Percentiles rank a stretch among this genome's conserved stretches.
Evolutionary conservation across 148 eudicot species (phyloP).

Genomic region (Hydrangea macrophylla): DNA sequence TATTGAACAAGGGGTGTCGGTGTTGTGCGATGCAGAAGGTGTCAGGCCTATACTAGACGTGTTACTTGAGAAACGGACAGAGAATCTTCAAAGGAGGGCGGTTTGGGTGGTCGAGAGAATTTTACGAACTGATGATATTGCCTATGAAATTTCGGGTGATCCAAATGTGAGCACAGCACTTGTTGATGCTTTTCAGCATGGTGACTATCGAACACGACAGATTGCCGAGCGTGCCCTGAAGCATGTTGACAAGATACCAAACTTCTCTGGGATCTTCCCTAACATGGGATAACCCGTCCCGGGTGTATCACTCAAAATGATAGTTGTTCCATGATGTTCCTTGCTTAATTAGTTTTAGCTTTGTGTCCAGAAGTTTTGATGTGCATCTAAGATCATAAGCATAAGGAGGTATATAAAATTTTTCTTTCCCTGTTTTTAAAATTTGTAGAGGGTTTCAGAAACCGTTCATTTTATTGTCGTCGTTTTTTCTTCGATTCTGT

Average conservation of each 20-base stretch:
- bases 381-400: conserved; percentile 10
- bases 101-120: conserved; percentile 92
- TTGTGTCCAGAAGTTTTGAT: neutral
- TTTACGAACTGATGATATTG: conserved; percentile 61
- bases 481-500: neutral
- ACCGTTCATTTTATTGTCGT: conserved; percentile 6
- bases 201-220: conserved; percentile 75
- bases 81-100: conserved; percentile 56
- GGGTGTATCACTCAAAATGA: neutral
- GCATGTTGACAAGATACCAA: conserved; percentile 85
- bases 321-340: neutral
- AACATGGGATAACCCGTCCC: conserved; percentile 29
- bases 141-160: conserved; percentile 53
- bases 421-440: neutral
- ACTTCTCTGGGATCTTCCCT: conserved; percentile 84
- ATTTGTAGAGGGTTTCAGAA: conserved; percentile 17
- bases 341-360: neutral
- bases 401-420: conserved; percentile 4
- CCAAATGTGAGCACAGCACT: conserved; percentile 74
- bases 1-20: conserved; percentile 59
- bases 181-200: conserved; percentile 87
- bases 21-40: conserved; percentile 53
- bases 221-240: conserved; percentile 83
- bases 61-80: conserved; percentile 76
- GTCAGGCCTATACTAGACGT: conserved; percentile 63